phyloP scores from a whole-genome alignment of 1,284 basidiomycete genomes.

The Trichosporon coremiiforme region DNA sequence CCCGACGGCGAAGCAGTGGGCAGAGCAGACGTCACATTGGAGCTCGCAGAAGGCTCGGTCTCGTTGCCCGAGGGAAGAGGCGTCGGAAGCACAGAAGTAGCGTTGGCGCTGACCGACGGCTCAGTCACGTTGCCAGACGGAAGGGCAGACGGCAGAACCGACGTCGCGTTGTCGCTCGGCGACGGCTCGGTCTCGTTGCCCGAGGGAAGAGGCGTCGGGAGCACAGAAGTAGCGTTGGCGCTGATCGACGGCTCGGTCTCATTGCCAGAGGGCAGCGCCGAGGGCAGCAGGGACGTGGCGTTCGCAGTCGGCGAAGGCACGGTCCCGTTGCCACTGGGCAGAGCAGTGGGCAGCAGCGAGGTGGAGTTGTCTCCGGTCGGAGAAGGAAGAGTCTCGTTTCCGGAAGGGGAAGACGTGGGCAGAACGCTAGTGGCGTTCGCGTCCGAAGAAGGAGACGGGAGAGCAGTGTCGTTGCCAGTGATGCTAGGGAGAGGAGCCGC shows the following conservation, averaged over 20 bases:
- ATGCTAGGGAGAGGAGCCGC: constrained; percentile 1
- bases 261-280: constrained; percentile 1
- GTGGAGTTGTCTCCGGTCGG: constrained; percentile 7
- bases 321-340: constrained; percentile 8
- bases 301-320: constrained; percentile 4
- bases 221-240: background rate
- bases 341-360: background rate
- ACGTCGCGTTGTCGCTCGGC: background rate
- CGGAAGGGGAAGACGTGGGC: constrained; percentile 16
- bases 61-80: background rate
- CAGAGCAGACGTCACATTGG: background rate
- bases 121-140: background rate
- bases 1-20: constrained; percentile 1
- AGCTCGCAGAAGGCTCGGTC: background rate
- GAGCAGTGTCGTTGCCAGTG: constrained; percentile 17
- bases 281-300: background rate
- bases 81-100: background rate
- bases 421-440: constrained; percentile 11
- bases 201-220: background rate
- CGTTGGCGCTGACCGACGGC: constrained; percentile 1
- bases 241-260: background rate
- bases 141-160: background rate
- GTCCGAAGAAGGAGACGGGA: constrained; percentile 5
- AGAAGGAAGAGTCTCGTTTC: constrained; percentile 15
- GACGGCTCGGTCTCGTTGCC: constrained; percentile 4